Evolutionary conservation across 306 rosid species (phyloP).

Genomic region (Gynostemma pentaphyllum): DNA sequence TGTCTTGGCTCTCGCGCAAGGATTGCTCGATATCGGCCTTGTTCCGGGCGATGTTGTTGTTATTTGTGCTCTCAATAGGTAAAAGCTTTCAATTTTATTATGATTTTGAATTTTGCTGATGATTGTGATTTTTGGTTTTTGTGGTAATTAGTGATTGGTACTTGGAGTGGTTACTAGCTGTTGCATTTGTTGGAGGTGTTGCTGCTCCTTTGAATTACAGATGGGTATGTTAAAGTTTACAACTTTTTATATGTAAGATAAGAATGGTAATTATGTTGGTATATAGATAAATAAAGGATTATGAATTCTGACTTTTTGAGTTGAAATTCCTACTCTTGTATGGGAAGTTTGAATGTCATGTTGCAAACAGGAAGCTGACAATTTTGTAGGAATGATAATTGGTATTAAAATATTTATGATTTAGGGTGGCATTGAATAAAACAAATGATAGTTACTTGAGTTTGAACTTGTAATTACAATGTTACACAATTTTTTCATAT

Average conservation of each 20-base stretch:
- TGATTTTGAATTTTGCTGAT: neutral
- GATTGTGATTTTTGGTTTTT: neutral
- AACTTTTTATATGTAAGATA: neutral
- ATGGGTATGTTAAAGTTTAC: constrained; percentile 49
- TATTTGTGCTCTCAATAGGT: constrained; percentile 79
- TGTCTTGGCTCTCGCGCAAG: constrained; percentile 45
- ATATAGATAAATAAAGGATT: neutral
- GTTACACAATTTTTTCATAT: neutral
- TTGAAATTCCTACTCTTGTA: neutral
- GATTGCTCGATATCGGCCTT: constrained; percentile 46
- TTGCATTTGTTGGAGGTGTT: constrained; percentile 77
- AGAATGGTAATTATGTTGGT: neutral
- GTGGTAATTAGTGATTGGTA: constrained; percentile 51
- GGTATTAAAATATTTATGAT: neutral
- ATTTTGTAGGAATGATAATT: neutral
- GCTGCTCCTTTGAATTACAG: constrained; percentile 81
- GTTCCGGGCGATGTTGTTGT: constrained; percentile 52
- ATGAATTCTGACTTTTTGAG: too few relatives aligned
- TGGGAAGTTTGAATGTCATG: neutral
- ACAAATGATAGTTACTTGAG: neutral
- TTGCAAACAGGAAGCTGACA: neutral
- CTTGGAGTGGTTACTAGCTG: constrained; percentile 81
- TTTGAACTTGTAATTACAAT: neutral
- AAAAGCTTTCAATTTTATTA: neutral
- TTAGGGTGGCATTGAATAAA: neutral